These are phyloP conservation scores for Zasmidium angulare DNA, from an alignment of 2,329 filamentous ascomycete genomes.

Conservation along the genomic window DNA sequence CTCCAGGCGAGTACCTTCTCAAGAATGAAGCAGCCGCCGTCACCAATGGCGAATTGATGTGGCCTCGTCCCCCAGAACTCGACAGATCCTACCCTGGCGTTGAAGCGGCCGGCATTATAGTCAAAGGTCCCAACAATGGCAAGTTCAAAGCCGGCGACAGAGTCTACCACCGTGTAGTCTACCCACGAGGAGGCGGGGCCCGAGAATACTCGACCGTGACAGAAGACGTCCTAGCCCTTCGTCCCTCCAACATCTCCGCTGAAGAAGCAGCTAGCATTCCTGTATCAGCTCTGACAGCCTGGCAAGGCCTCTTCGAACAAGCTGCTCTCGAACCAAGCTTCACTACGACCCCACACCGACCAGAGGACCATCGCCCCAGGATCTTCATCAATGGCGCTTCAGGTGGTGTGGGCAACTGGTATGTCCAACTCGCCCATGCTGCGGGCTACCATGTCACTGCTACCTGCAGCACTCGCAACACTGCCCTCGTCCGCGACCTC, in stretches of 20 bases:
- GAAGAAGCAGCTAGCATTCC: conserved; percentile 40
- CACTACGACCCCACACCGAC: conserved; percentile 21
- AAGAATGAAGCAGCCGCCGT: neutral
- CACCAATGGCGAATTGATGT: conserved; percentile 1
- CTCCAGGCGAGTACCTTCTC: neutral
- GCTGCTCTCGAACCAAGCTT: conserved; percentile 25
- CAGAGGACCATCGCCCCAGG: conserved; percentile 40
- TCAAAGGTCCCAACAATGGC: neutral
- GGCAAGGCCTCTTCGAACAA: conserved; percentile 26
- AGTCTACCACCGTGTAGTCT: conserved; percentile 3
- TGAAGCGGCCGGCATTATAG: neutral
- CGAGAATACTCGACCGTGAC: conserved; percentile 3
- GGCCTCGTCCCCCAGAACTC: conserved; percentile 1
- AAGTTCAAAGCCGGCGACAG: conserved; percentile 1
- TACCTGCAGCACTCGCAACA: conserved; percentile 59
- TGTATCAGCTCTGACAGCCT: conserved; percentile 41
- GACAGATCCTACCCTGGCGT: conserved; percentile 1
- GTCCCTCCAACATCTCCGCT: conserved; percentile 33
- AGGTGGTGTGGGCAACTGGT: conserved; percentile 61
- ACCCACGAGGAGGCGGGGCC: neutral
- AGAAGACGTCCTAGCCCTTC: neutral
- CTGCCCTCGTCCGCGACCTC: conserved; percentile 55
- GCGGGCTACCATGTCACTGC: conserved; percentile 60
- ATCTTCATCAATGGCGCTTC: conserved; percentile 66
- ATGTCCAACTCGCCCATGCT: conserved; percentile 63